These are phyloP conservation scores for Serendipita sp. DNA, from an alignment of 768 basidiomycete species.

Conservation along the genomic window DNA sequence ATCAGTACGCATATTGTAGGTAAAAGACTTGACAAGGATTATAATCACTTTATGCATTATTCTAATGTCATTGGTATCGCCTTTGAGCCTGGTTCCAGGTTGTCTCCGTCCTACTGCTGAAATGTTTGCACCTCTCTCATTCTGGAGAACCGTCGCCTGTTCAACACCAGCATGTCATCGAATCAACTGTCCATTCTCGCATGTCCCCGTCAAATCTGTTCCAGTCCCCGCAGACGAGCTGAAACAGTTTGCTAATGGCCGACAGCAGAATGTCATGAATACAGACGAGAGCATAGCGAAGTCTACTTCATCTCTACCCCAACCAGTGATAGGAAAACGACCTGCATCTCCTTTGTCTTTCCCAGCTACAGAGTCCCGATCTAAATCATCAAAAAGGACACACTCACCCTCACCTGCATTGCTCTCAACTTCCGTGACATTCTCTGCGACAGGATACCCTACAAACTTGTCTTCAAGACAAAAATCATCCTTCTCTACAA, in stretches of 20 bases:
- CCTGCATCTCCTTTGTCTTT: conserved; percentile 10
- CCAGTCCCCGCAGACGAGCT: not conserved
- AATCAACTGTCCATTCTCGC: conserved; percentile 50
- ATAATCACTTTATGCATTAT: too few species aligned
- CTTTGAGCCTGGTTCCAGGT: not conserved
- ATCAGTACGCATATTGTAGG: too few species aligned
- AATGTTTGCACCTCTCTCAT: conserved; percentile 50
- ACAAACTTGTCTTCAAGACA: conserved; percentile 10
- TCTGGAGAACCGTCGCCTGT: conserved; percentile 45
- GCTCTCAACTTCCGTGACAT: conserved; percentile 15
- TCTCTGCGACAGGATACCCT: conserved; percentile 8
- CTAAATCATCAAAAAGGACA: not conserved
- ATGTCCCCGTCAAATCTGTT: conserved; percentile 19
- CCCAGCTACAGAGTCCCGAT: conserved; percentile 11
- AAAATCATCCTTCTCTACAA: not conserved
- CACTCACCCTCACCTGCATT: conserved; percentile 21
- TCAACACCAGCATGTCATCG: conserved; percentile 29
- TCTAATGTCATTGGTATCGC: too few species aligned
- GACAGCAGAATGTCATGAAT: too few species aligned
- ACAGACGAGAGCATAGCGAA: too few species aligned
- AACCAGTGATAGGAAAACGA: conserved; percentile 3
- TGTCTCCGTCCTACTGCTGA: not conserved
- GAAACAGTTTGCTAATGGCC: not conserved
- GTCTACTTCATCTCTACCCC: not conserved
- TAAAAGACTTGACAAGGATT: too few species aligned